Evolutionary conservation across 1,139 yeast species (phyloP), one percentile per base, ranked within the genome.

Genomic region (Lodderomyces parapsilosis): DNA sequence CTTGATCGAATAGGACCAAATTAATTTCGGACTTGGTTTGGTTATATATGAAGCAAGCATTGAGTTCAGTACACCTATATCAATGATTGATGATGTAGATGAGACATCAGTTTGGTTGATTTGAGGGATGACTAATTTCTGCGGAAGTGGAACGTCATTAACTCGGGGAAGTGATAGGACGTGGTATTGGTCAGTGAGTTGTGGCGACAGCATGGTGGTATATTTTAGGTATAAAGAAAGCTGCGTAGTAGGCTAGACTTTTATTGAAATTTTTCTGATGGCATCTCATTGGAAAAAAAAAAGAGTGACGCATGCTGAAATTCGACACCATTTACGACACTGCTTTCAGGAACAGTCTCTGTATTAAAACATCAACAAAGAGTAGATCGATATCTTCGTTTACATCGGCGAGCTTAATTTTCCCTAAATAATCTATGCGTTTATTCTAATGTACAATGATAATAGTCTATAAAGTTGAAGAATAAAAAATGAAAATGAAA

Each of bases 11-110:
- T 78, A 76, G 0, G 89, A 81, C 86, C 93, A 86, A 36, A 81
- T 67, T 53, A 87, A 67, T 56, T 81, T 85, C 11, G 96, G 96
- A 10, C 94, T 81, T 30, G 96, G 96, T 53, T 80, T 81, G 42
- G 87, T 74, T 27, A 86, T 69, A 57, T 83, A 86, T 45, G 83
- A 79, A 15, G 88, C 80, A 42, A 90, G 72, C 43, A 86, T 81
- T 36, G 94, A 85, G 46, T 87, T 89, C 20, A 94, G 83, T 30
- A 88, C 76, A 38, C 90, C 95, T 33, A 88, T 63, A 55, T 82
- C 81, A 30, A 73, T 58, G 20, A 62, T 54, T 22, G 65, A 51
- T 11, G 31, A 27, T 4, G 31, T 8, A 4, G 31, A n/a, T 10
- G 63, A 57, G 27, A 60, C 60, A 32, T 61, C 60, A 41, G 57